Percentiles rank a stretch among this genome's conserved stretches.
phyloP scores from a whole-genome alignment of 1,284 basidiomycete genomes.

The Sanghuangporus baumii region DNA sequence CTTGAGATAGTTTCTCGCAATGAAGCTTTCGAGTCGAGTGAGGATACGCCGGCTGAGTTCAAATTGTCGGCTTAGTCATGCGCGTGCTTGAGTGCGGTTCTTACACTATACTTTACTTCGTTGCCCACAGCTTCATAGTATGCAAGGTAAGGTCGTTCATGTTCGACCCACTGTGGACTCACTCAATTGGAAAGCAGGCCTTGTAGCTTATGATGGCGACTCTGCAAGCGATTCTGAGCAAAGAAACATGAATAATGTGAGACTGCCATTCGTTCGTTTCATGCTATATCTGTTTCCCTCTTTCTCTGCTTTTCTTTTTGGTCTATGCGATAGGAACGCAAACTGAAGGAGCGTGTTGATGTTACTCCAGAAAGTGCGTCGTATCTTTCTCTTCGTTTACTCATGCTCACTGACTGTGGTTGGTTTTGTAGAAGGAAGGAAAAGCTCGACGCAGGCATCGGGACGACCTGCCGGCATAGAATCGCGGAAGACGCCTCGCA shows the following conservation, averaged over 20 bases:
- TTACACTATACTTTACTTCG: too few relatives aligned
- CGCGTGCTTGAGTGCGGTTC: too few relatives aligned
- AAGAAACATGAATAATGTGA: constrained; percentile 47
- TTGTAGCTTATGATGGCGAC: constrained; percentile 62
- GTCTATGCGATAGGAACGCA: constrained; percentile 56
- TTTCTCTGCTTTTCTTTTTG: constrained; percentile 51
- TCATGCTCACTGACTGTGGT: background rate
- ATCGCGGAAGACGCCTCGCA: background rate
- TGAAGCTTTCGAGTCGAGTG: too few relatives aligned
- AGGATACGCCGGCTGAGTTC: too few relatives aligned
- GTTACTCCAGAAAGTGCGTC: constrained; percentile 44
- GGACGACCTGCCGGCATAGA: background rate
- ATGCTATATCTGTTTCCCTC: constrained; percentile 54
- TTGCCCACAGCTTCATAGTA: background rate
- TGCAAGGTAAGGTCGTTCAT: background rate
- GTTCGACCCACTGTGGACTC: too few relatives aligned
- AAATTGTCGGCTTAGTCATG: too few relatives aligned
- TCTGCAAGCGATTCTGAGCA: constrained; percentile 44
- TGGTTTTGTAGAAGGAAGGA: background rate
- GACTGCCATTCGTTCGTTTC: constrained; percentile 41
- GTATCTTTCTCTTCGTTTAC: background rate
- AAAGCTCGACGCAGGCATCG: background rate
- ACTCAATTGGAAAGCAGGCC: constrained; percentile 29
- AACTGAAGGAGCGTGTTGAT: constrained; percentile 37
- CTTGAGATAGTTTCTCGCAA: too few relatives aligned